These are phyloP conservation scores for Pythium rhizo-oryzae DNA, from an alignment of 352 stramenopile species.

Conservation along the genomic window DNA sequence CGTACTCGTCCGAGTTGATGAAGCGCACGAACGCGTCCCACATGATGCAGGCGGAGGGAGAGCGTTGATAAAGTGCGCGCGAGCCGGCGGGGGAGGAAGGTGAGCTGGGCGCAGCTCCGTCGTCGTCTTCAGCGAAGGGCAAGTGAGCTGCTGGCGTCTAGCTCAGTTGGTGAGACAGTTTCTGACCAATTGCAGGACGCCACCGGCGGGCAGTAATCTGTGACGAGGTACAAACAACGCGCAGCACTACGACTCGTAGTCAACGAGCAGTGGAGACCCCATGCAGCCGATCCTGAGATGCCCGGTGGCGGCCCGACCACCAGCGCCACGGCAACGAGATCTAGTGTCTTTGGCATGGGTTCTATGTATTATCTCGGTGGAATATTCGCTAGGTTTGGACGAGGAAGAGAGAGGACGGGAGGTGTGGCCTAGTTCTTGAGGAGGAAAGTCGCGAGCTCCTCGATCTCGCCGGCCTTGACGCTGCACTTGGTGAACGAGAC, in stretches of 20 bases:
- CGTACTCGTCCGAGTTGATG: constrained; percentile 23
- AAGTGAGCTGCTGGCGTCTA: neutral
- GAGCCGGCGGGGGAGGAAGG: neutral
- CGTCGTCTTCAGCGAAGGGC: neutral
- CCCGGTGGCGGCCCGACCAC: no score
- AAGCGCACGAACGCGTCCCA: constrained; percentile 18
- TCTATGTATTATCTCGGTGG: neutral
- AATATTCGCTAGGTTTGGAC: neutral
- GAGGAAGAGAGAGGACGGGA: neutral
- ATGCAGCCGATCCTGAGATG: no score
- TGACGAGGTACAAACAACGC: constrained; percentile 11
- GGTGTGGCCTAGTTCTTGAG: constrained; percentile 55
- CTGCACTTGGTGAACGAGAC: constrained; percentile 73
- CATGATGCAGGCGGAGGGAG: neutral
- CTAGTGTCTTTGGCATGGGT: neutral
- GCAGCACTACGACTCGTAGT: no score
- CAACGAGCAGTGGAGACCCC: no score
- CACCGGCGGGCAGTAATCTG: constrained; percentile 2
- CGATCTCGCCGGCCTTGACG: constrained; percentile 64
- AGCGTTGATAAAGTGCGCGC: neutral
- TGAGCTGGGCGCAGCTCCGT: neutral
- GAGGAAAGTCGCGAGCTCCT: constrained; percentile 71
- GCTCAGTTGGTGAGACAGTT: neutral
- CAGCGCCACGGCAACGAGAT: no score
- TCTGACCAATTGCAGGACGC: neutral